Conservation (phyloP, 2,329 filamentous ascomycete genomes). For the Fulvia fulva region DNA sequence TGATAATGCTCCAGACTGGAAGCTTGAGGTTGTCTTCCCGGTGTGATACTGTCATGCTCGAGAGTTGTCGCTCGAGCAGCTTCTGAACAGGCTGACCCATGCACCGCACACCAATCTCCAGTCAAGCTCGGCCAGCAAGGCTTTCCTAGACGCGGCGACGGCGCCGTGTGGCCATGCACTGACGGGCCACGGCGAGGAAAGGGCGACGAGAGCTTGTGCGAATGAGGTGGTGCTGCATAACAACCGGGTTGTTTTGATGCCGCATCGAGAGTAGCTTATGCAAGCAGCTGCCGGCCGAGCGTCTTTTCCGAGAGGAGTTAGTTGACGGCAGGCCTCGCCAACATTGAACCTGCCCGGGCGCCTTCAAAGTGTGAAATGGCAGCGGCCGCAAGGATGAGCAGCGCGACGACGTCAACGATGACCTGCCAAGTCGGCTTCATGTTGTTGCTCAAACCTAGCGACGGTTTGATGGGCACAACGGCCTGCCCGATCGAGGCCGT, state of each 20-base stretch:
- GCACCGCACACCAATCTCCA: conserved; percentile 5
- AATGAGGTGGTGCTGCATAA: background rate
- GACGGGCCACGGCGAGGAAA: conserved; percentile 7
- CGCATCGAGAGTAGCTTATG: background rate
- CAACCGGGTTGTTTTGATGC: background rate
- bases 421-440: conserved; percentile 1
- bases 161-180: background rate
- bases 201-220: background rate
- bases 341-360: background rate
- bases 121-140: background rate
- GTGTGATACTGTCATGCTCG: background rate
- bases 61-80: background rate
- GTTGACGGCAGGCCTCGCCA: background rate
- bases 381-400: background rate
- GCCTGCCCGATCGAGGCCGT: background rate
- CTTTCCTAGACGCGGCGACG: background rate
- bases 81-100: conserved; percentile 3
- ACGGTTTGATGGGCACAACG: background rate
- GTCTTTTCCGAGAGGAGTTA: background rate
- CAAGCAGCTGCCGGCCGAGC: conserved; percentile 2
- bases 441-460: background rate
- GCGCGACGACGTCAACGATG: background rate
- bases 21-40: background rate
- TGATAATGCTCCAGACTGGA: background rate
- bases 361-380: background rate